Percentiles rank a stretch among this genome's conserved stretches.
Evolutionary conservation across 805 yeast species (phyloP).

Genomic region (Candida coquimbonensis): DNA sequence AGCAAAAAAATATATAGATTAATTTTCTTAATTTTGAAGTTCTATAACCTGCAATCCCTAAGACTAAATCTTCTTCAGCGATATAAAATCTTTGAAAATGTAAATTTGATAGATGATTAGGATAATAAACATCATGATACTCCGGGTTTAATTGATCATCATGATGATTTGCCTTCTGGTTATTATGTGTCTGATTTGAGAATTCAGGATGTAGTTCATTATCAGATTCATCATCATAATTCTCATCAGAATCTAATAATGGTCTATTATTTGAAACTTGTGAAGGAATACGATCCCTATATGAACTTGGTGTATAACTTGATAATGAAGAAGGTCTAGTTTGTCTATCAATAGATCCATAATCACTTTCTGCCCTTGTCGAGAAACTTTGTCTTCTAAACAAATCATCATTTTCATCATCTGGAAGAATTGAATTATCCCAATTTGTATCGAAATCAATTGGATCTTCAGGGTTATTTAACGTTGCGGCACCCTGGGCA

Average conservation of each 20-base stretch:
- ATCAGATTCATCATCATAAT: slow-evolving; percentile 25
- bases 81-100: slow-evolving; percentile 78
- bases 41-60: slow-evolving; percentile 88
- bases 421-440: slow-evolving; percentile 31
- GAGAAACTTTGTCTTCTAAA: slow-evolving; percentile 29
- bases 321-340: slow-evolving; percentile 24
- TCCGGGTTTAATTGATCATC: slow-evolving; percentile 22
- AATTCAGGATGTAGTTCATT: slow-evolving; percentile 24
- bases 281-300: slow-evolving; percentile 32
- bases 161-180: slow-evolving; percentile 10
- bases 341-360: slow-evolving; percentile 16
- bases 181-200: slow-evolving; percentile 10
- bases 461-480: slow-evolving; percentile 43
- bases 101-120: slow-evolving; percentile 35
- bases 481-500: slow-evolving; percentile 84
- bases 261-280: slow-evolving; percentile 27
- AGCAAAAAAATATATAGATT: slow-evolving; percentile 47
- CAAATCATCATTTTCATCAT: slow-evolving; percentile 30
- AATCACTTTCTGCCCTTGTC: slow-evolving; percentile 19
- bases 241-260: slow-evolving; percentile 20
- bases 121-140: slow-evolving; percentile 38
- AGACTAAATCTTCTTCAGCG: slow-evolving; percentile 91
- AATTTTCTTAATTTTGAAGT: slow-evolving; percentile 40
- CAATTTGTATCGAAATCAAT: slow-evolving; percentile 72
- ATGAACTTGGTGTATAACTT: slow-evolving; percentile 28